Evolutionary conservation across 352 stramenopile genomes (phyloP).

Genomic region (Pythium brassicae): DNA sequence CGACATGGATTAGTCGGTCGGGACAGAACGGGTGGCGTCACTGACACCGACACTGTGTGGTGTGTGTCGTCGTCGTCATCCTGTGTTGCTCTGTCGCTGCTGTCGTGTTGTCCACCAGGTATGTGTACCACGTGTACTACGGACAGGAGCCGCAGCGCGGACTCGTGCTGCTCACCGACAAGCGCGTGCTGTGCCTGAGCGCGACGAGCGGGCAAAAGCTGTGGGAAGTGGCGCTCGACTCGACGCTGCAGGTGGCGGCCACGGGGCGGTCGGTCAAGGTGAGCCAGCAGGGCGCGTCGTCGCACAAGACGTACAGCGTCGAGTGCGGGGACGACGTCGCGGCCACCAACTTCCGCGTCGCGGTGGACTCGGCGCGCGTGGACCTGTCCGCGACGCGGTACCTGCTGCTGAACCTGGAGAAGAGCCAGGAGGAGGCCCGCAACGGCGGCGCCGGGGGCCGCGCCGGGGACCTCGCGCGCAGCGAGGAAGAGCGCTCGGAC

Average conservation of each 20-base stretch:
- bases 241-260: constrained; percentile 56
- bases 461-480: constrained; percentile 19
- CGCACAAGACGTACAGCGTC: constrained; percentile 57
- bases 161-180: constrained; percentile 77
- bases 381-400: constrained; percentile 75
- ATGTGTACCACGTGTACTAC: constrained; percentile 83
- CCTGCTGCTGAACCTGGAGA: constrained; percentile 77
- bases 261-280: constrained; percentile 41
- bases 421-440: constrained; percentile 66
- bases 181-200: constrained; percentile 75
- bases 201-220: constrained; percentile 69
- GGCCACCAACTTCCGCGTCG: constrained; percentile 73
- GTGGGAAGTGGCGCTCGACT: constrained; percentile 82
- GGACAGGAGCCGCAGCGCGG: constrained; percentile 58
- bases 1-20: too few species aligned
- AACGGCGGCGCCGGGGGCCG: constrained; percentile 14
- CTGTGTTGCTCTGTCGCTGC: background rate
- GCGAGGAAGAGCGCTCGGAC: constrained; percentile 67
- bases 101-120: constrained; percentile 27
- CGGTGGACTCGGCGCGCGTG: constrained; percentile 68
- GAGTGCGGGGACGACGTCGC: constrained; percentile 59
- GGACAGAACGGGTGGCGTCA: too few species aligned
- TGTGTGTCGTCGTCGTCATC: too few species aligned
- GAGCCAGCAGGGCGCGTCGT: constrained; percentile 33
- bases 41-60: too few species aligned